Base-by-base conservation (phyloP, 768 basidiomycete genomes). In the Trametes cubensis region DNA sequence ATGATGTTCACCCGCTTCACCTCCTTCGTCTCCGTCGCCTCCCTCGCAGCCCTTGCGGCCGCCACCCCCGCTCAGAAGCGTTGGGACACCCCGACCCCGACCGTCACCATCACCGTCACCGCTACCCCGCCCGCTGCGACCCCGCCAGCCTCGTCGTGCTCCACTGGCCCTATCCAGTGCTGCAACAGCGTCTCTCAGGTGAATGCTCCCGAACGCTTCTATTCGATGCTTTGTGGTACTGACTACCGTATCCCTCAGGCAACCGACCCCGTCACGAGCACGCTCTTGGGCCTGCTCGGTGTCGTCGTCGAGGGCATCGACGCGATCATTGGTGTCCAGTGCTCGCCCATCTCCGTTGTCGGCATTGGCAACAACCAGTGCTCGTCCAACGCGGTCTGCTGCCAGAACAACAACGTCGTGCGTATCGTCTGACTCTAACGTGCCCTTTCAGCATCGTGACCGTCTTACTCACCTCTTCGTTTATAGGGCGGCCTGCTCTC, bases 401-500 rank as follows among this genome's bases (percentile, higher is more conserved):
- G 62, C 55, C 18, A 52, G 44, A 52, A 60, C 51, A 67, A 61
- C 51, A 40, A 28, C 48, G 28, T 52, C 30, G 66, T 67, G 20
- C 34, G 62, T 60, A 20, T 28, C 14, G 20, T 7, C 17, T 21
- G 21, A 39, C 3, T 15, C 21, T 34, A 5, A 34, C 10, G n/a
- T 10, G 6, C 10, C 34, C 34, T 34, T 34, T 11, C 11, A 11
- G 2, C 34, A 2, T 34, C 34, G 5, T 34, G 34, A 34, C 5
- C 11, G 11, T 11, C 20, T n/a, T 5, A 4, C 30, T 28, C 3
- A 38, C 30, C 11, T 11, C 6, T 10, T 5, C 4, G 2, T 15
- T 20, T 11, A 21, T 40, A 66, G 65, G 62, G 65, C 15, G 55
- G 58, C 40, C 42, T 63, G 38, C 45, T 66, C 56, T 63, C 65